These are phyloP conservation scores for Picea abies DNA, from an alignment of 83 land plant genomes.

Conservation along the genomic window DNA sequence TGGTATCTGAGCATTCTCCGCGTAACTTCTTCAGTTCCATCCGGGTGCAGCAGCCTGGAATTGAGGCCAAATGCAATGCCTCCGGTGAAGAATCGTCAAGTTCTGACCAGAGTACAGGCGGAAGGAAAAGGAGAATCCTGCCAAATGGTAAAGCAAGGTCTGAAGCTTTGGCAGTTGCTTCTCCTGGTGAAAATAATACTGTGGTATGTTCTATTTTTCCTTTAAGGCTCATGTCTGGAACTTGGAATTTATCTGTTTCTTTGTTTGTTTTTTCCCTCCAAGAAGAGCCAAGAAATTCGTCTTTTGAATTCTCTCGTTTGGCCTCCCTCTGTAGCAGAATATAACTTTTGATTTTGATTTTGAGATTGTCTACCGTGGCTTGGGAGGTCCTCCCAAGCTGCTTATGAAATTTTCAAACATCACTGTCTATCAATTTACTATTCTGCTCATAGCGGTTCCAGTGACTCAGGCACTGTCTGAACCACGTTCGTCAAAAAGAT, in stretches of 20 bases:
- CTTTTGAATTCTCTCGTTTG: too few relatives aligned
- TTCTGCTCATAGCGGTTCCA: too few relatives aligned
- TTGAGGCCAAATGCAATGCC: neutral
- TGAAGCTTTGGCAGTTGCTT: neutral
- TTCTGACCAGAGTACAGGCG: slow-evolving; percentile 8
- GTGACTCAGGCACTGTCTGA: too few relatives aligned
- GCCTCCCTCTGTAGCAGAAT: too few relatives aligned
- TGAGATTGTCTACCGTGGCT: too few relatives aligned
- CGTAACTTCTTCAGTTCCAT: neutral
- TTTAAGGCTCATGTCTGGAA: neutral
- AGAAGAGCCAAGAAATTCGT: neutral
- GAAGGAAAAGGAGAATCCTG: slow-evolving; percentile 1
- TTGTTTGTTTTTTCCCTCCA: neutral
- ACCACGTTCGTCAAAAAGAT: too few relatives aligned
- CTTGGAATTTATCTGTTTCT: neutral
- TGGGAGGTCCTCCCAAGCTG: too few relatives aligned
- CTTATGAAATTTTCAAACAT: too few relatives aligned
- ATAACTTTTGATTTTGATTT: too few relatives aligned
- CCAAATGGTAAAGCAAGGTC: slow-evolving; percentile 5
- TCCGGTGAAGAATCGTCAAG: slow-evolving; percentile 8
- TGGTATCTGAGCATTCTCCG: neutral
- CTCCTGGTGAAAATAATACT: neutral
- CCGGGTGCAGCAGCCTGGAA: too few relatives aligned
- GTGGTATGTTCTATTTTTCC: neutral
- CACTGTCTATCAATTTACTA: too few relatives aligned